Evolutionary conservation across 345 rosid species (phyloP), one percentile per base, ranked within the genome.

Genomic region (Eucalyptus urophylla): DNA sequence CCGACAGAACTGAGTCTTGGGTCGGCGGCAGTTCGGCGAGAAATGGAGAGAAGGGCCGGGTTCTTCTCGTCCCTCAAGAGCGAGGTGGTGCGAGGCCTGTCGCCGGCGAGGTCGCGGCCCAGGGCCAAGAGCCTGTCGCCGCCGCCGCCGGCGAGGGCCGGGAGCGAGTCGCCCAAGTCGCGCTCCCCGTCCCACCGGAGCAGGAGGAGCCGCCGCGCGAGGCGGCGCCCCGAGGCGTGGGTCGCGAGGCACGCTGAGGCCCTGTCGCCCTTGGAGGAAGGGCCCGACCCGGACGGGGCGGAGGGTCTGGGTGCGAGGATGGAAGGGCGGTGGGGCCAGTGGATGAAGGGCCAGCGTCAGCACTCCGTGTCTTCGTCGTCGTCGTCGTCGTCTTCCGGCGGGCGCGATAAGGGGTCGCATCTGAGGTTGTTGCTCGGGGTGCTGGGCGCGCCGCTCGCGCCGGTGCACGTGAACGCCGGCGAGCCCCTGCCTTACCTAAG

Each of bases 401-500:
- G 85, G 44, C 37, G 83, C 4, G 86, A 50, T 16, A 33, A 53
- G 45, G 58, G 89, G 54, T 89, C 94, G 58, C 91, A 93, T 93
- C 93, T 93, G 92, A 90, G 94, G 90, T 40, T 93, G 87, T 58
- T 93, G 87, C 91, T 93, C 6, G 92, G 94, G 24, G 94, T 92
- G 24, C 80, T 93, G 81, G 94, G 94, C 17, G 92, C 92, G 43
- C 94, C 94, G 45, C 92, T 92, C 29, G 94, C 93, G 87, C 93
- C 94, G 12, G 92, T 93, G 86, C 94, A 93, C 88, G 92, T 92
- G 50, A 90, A 86, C 89, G 72, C 88, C 17, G 50, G 88, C 0
- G 94, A 92, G 16, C 92, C 94, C 31, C 80, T 93, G 87, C 94
- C 94, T 86, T 90, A 93, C 88, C 94, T 93, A n/a, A 90, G 92